These are phyloP conservation scores for Tolypocladium cylindrosporum DNA, from an alignment of 2,329 filamentous ascomycete species.

Conservation along the genomic window DNA sequence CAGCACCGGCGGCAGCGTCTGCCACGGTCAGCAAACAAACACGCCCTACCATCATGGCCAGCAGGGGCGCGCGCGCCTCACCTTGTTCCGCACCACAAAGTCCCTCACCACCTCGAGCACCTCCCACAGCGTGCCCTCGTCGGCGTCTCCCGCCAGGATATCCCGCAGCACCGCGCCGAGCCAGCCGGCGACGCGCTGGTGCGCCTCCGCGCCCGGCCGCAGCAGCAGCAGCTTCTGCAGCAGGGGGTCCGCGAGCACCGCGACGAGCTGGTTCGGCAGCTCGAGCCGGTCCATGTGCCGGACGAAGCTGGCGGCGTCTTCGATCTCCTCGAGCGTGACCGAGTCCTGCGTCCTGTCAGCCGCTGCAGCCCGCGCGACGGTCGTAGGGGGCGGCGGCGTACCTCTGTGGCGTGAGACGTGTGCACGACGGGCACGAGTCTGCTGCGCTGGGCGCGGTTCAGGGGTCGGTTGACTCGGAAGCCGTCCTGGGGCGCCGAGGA, in stretches of 20 bases:
- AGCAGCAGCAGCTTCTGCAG: slow-evolving; percentile 69
- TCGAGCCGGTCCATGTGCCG: slow-evolving; percentile 68
- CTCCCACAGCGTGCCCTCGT: slow-evolving; percentile 38
- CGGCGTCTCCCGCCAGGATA: slow-evolving; percentile 39
- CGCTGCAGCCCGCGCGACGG: no score
- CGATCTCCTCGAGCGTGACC: slow-evolving; percentile 67
- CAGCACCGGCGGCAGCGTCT: slow-evolving; percentile 38
- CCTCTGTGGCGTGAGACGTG: slow-evolving; percentile 63
- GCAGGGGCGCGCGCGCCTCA: slow-evolving; percentile 13
- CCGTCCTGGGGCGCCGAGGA: slow-evolving; percentile 27
- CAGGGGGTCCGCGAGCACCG: slow-evolving; percentile 64
- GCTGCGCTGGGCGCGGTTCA: slow-evolving; percentile 15
- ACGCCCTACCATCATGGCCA: not conserved
- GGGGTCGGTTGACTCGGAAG: slow-evolving; percentile 53
- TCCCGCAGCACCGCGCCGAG: slow-evolving; percentile 46
- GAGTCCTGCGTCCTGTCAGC: slow-evolving; percentile 28
- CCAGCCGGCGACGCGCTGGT: slow-evolving; percentile 49
- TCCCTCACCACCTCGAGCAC: slow-evolving; percentile 45
- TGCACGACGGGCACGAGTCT: slow-evolving; percentile 57
- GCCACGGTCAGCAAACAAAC: not conserved
- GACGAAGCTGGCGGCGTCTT: slow-evolving; percentile 59
- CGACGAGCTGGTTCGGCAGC: slow-evolving; percentile 71
- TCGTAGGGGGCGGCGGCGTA: slow-evolving; percentile 17
- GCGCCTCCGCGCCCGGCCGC: slow-evolving; percentile 41
- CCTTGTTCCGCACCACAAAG: slow-evolving; percentile 48